phyloP scores from a whole-genome alignment of 495 filamentous ascomycete species.

The Pyronema domesticum region DNA sequence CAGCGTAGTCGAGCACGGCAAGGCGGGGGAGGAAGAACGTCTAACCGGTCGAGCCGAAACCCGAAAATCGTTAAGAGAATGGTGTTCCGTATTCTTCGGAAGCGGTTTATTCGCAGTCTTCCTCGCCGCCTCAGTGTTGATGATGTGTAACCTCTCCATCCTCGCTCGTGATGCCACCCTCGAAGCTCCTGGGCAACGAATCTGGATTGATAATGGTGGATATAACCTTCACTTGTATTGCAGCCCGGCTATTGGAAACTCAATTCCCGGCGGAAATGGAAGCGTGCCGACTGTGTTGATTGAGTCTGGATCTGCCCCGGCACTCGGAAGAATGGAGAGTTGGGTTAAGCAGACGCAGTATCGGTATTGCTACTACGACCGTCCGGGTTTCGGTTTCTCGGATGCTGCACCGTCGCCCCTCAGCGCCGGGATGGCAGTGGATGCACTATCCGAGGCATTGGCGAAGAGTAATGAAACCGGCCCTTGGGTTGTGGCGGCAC shows the following conservation, averaged over 20 bases:
- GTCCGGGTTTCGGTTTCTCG: conserved; percentile 66
- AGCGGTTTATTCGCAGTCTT: conserved; percentile 50
- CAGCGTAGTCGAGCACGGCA: conserved; percentile 74
- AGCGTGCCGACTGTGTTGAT: conserved; percentile 77
- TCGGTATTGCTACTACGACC: conserved; percentile 90
- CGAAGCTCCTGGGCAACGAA: conserved; percentile 48
- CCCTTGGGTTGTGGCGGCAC: conserved; percentile 55
- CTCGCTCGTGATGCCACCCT: conserved; percentile 59
- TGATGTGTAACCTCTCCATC: conserved; percentile 61
- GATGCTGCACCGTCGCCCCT: conserved; percentile 88
- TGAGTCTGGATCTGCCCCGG: conserved; percentile 61
- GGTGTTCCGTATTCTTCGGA: conserved; percentile 63
- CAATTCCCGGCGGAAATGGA: not conserved
- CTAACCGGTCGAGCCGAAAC: conserved; percentile 81
- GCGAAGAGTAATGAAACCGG: conserved; percentile 62
- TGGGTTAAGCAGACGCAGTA: conserved; percentile 47
- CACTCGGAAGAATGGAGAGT: conserved; percentile 56
- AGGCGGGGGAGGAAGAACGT: conserved; percentile 76
- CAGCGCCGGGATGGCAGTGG: conserved; percentile 74
- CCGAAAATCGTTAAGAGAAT: conserved; percentile 61
- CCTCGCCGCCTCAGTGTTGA: conserved; percentile 45
- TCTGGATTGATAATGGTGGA: conserved; percentile 60
- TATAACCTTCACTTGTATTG: conserved; percentile 79
- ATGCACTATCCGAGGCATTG: conserved; percentile 70
- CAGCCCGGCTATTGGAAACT: conserved; percentile 1